Base-by-base conservation (phyloP, 129 eudicot species). In the Tagetes patula region DNA sequence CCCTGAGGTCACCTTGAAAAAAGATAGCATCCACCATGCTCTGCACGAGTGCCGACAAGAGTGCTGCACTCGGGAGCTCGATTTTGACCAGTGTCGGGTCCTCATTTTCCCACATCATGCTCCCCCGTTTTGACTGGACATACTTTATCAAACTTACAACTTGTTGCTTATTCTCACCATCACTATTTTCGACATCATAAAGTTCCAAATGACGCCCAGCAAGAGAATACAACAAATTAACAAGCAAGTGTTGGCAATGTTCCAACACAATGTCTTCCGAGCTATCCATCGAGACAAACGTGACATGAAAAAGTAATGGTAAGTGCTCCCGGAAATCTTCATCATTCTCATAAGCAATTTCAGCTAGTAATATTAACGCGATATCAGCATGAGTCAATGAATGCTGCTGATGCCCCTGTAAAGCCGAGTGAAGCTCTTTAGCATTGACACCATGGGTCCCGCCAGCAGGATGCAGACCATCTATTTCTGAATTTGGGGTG, bases 31-130 rank as follows among this genome's bases (percentile, higher is more conserved):
- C 99, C 39, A 94, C 99, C 99, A 94, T 94, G 77, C 97, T 90
- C 76, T 94, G 99, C 8, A 94, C 99, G 14, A 94, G 93, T 36
- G 99, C 99, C 0, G 99, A 90, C 73, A 94, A 86, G 31, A 94
- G 91, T n/a, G 99, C 97, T 13, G 99, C 96, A 79, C 99, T 94
- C 10, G 99, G 99, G 31, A 94, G 96, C 79, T 94, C 99, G 14
- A 87, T 87, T 72, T 89, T 88, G 69, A 88, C 84, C 4, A 94
- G 89, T 30, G 96, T 83, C 10, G 99, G 96, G 66, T 94, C 99
- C 84, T 94, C 99, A 46, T 88, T 94, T 80, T 94, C 97, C 99
- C 99, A 90, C 99, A 94, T 94, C 99, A 94, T 90, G 85, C 88
- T 86, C 77, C 99, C 97, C 34, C 99, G 84, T 82, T 94, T 94